A percentile compares a stretch with the other conserved stretches of the same genome.
These are phyloP conservation scores for Solanum pimpinellifolium DNA, from an alignment of 257 asterid genomes.

Conservation along the genomic window DNA sequence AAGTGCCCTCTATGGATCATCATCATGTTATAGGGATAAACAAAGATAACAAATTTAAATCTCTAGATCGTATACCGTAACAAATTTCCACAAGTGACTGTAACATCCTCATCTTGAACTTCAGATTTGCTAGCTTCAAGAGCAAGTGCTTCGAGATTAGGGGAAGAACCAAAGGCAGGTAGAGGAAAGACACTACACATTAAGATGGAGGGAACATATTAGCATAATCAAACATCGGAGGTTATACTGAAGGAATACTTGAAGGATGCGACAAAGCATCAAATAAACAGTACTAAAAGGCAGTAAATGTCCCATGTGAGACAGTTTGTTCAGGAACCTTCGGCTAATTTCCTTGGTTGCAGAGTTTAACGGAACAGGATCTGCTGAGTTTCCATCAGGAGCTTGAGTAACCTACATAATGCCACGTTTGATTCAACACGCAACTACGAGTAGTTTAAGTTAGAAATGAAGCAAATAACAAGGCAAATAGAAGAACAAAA, in stretches of 20 bases:
- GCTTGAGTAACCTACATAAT: slow-evolving; percentile 54
- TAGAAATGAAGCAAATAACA: background rate
- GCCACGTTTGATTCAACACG: background rate
- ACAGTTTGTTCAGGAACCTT: slow-evolving; percentile 8
- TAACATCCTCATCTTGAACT: slow-evolving; percentile 48
- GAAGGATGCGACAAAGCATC: background rate
- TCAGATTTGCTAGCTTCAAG: slow-evolving; percentile 57
- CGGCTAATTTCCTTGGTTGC: slow-evolving; percentile 33
- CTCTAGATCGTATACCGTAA: slow-evolving; percentile 39
- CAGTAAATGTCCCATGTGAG: background rate
- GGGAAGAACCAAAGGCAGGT: slow-evolving; percentile 98
- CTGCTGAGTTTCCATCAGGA: slow-evolving; percentile 48
- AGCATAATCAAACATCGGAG: background rate
- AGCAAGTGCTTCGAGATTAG: slow-evolving; percentile 96
- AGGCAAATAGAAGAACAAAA: background rate
- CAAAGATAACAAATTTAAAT: slow-evolving; percentile 1
- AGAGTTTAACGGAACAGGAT: slow-evolving; percentile 35
- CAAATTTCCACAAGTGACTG: slow-evolving; percentile 25
- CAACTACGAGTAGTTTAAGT: background rate
- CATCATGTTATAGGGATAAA: background rate
- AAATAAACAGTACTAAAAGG: background rate
- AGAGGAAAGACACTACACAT: slow-evolving; percentile 77
- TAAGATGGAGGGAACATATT: slow-evolving; percentile 1
- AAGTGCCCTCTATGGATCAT: background rate
- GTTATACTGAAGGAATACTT: background rate